Evolutionary conservation across 371 early-diverging fungal genomes (phyloP).

Genomic region (Syncephalastrum monosporum): DNA sequence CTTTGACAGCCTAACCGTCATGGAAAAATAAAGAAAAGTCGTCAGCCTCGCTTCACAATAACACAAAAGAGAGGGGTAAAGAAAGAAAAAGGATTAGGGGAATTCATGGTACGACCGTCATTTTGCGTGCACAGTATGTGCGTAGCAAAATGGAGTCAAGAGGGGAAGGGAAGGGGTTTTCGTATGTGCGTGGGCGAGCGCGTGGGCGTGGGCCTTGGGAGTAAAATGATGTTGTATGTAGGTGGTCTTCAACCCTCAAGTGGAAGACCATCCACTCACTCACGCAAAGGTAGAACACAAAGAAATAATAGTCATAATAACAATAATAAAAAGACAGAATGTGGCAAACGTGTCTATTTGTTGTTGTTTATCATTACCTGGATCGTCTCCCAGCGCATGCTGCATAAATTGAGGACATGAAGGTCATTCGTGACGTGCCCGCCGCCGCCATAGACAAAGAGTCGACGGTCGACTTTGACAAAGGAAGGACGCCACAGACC

Average conservation of each 20-base stretch:
- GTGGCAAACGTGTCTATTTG: slow-evolving; percentile 4
- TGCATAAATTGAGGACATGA: slow-evolving; percentile 53
- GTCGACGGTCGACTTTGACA: slow-evolving; percentile 57
- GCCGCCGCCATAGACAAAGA: slow-evolving; percentile 64
- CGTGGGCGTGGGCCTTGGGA: background rate
- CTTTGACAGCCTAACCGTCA: slow-evolving; percentile 35
- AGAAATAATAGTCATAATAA: slow-evolving; percentile 6
- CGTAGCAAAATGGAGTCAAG: background rate
- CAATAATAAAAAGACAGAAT: slow-evolving; percentile 5
- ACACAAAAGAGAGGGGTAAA: slow-evolving; percentile 6
- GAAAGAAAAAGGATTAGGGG: slow-evolving; percentile 1
- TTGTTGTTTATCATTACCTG: slow-evolving; percentile 30
- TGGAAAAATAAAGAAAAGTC: slow-evolving; percentile 7
- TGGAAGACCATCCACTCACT: too few relatives aligned
- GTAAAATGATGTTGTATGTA: slow-evolving; percentile 2
- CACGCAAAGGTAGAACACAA: too few relatives aligned
- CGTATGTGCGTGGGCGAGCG: slow-evolving; percentile 9
- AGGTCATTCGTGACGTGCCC: slow-evolving; percentile 62
- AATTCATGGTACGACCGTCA: background rate
- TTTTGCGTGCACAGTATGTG: too few relatives aligned
- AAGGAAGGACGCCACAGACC: slow-evolving; percentile 68
- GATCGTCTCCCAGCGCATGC: slow-evolving; percentile 48
- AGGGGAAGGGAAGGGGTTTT: slow-evolving; percentile 5
- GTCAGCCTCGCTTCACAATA: slow-evolving; percentile 12
- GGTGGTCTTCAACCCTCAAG: background rate